Evolutionary conservation across 805 yeast genomes (phyloP).

Genomic region (Wickerhamiella lipophila): DNA sequence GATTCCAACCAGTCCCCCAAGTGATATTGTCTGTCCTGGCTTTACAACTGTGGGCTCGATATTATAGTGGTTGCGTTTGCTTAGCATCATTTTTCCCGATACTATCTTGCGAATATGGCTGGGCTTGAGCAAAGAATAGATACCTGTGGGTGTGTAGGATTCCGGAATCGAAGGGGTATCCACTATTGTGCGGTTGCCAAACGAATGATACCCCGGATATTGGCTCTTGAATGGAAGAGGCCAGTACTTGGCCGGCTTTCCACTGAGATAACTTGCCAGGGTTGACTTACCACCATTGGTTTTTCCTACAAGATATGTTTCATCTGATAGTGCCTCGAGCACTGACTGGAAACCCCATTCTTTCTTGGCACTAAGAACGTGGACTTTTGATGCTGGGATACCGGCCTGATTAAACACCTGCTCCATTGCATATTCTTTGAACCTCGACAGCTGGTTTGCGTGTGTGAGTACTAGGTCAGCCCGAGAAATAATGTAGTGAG

Average conservation of each 20-base stretch:
- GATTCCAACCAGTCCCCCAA: slow-evolving; percentile 28
- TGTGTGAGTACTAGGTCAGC: slow-evolving; percentile 34
- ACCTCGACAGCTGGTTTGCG: slow-evolving; percentile 17
- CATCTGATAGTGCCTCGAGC: slow-evolving; percentile 28
- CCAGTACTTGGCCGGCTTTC: slow-evolving; percentile 31
- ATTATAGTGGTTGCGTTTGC: slow-evolving; percentile 19
- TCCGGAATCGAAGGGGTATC: slow-evolving; percentile 29
- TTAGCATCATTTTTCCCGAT: slow-evolving; percentile 20
- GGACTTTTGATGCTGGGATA: slow-evolving; percentile 33
- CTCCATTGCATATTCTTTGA: slow-evolving; percentile 26
- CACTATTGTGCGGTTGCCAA: slow-evolving; percentile 21
- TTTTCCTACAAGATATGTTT: slow-evolving; percentile 51
- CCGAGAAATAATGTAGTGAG: slow-evolving; percentile 30
- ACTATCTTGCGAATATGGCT: slow-evolving; percentile 19
- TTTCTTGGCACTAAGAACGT: slow-evolving; percentile 38
- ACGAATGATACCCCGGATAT: slow-evolving; percentile 31
- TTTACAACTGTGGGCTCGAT: slow-evolving; percentile 20
- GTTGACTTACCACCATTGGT: slow-evolving; percentile 85
- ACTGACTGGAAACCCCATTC: slow-evolving; percentile 42
- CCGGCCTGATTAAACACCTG: slow-evolving; percentile 28
- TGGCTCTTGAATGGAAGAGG: slow-evolving; percentile 58
- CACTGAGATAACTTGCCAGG: slow-evolving; percentile 53
- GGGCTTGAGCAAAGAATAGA: slow-evolving; percentile 16
- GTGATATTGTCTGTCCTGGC: slow-evolving; percentile 26
- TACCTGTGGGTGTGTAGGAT: slow-evolving; percentile 16